A percentile compares a stretch with the other conserved stretches of the same genome.
Evolutionary conservation across 2,329 filamentous ascomycete genomes (phyloP).

Genomic region (Exserohilum turcica): DNA sequence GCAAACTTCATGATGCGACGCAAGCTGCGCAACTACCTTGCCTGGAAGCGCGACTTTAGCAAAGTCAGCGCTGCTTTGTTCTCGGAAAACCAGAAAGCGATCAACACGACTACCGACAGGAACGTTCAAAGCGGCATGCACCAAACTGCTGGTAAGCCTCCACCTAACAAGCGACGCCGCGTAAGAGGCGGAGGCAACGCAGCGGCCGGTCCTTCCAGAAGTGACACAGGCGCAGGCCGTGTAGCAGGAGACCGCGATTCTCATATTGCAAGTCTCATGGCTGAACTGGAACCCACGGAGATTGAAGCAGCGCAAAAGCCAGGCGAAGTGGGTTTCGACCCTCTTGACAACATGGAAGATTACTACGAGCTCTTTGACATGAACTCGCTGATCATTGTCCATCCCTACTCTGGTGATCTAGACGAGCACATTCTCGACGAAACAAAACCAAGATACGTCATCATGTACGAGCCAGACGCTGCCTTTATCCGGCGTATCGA

Average conservation of each 20-base stretch:
- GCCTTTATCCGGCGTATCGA: conserved; percentile 94
- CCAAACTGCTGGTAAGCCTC: conserved; percentile 63
- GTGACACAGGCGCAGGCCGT: conserved; percentile 73
- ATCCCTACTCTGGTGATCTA: conserved; percentile 93
- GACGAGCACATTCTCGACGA: conserved; percentile 97
- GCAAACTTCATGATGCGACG: conserved; percentile 88
- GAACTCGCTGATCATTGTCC: conserved; percentile 83
- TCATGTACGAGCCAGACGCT: conserved; percentile 98
- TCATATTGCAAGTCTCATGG: conserved; percentile 81
- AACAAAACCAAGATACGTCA: conserved; percentile 87
- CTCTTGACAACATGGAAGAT: conserved; percentile 87
- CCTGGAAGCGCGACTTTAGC: conserved; percentile 88
- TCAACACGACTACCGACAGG: conserved; percentile 69
- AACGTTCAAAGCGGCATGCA: conserved; percentile 53
- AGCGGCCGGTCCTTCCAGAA: conserved; percentile 64
- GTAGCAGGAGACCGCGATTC: conserved; percentile 81
- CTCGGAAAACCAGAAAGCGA: conserved; percentile 76
- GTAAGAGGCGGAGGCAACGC: conserved; percentile 76
- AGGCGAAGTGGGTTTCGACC: conserved; percentile 72
- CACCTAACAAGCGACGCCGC: conserved; percentile 83
- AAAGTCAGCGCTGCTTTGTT: conserved; percentile 81
- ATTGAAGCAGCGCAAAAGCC: conserved; percentile 76
- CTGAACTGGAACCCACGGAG: conserved; percentile 80
- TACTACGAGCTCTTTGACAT: conserved; percentile 92
- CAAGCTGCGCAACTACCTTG: conserved; percentile 82